Conservation (phyloP, 2,329 filamentous ascomycete species). For the Colletotrichum ledebouriae region DNA sequence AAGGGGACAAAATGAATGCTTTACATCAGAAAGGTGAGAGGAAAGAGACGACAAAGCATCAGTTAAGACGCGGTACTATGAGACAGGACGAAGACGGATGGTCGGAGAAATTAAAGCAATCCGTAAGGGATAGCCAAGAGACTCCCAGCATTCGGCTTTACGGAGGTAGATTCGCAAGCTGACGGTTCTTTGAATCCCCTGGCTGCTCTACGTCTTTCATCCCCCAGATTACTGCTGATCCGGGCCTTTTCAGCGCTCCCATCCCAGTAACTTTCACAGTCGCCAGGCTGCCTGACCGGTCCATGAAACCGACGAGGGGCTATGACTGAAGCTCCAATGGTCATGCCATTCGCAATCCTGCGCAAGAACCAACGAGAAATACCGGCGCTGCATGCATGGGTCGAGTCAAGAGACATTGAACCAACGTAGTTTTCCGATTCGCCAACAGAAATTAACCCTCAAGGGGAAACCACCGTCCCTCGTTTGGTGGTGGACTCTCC, state of each 20-base stretch:
- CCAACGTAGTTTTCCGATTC: slow-evolving; percentile 3
- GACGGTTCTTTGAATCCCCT: not conserved
- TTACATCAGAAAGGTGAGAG: not conserved
- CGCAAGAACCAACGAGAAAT: not conserved
- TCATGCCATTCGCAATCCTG: not conserved
- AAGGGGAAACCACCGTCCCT: not conserved
- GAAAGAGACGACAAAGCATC: not conserved
- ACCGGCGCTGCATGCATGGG: slow-evolving; percentile 1
- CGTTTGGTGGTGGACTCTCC: slow-evolving; percentile 3
- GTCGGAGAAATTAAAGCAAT: not conserved
- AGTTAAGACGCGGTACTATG: not conserved
- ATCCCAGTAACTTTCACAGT: not conserved
- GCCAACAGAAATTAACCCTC: not conserved
- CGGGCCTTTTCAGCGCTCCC: not conserved
- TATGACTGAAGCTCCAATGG: not conserved
- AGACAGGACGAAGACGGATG: not conserved
- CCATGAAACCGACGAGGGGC: slow-evolving; percentile 3
- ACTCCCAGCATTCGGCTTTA: not conserved
- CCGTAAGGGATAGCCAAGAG: not conserved
- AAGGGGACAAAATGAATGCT: not conserved
- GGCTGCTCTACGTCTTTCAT: not conserved
- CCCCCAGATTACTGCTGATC: not conserved
- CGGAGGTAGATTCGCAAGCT: not conserved
- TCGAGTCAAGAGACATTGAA: not conserved
- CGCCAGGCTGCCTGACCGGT: not conserved